phyloP scores from a whole-genome alignment of 2,329 filamentous ascomycete species.

The Sclerotinia minor region DNA sequence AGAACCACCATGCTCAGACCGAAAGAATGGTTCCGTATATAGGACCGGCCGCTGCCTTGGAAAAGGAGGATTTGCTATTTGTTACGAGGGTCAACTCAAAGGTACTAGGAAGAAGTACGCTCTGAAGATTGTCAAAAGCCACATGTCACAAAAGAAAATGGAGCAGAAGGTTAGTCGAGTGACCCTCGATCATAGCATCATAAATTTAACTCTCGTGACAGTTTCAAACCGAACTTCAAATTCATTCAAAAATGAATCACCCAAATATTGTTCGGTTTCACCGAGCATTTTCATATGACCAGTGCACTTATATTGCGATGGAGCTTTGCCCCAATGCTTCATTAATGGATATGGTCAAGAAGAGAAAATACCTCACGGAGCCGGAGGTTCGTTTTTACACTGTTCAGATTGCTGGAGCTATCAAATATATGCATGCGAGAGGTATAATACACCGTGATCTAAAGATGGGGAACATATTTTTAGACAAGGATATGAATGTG shows the following conservation, averaged over 20 bases:
- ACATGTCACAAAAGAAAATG: constrained; percentile 75
- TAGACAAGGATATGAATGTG: constrained; percentile 93
- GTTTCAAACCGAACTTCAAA: constrained; percentile 86
- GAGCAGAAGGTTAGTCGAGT: constrained; percentile 69
- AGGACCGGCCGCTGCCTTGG: constrained; percentile 72
- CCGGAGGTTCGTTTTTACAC: constrained; percentile 93
- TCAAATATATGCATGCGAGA: constrained; percentile 96
- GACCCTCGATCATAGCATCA: background rate
- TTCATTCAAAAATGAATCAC: constrained; percentile 96
- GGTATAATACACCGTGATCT: constrained; percentile 96
- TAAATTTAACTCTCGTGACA: constrained; percentile 38
- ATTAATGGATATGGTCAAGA: constrained; percentile 96
- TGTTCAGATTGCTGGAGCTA: constrained; percentile 91
- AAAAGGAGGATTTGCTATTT: constrained; percentile 81
- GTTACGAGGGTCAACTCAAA: constrained; percentile 69
- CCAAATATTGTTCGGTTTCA: constrained; percentile 95
- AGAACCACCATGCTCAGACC: constrained; percentile 67
- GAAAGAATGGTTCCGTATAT: constrained; percentile 69
- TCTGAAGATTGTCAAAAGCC: constrained; percentile 79
- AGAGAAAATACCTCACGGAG: constrained; percentile 84
- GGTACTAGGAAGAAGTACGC: constrained; percentile 69
- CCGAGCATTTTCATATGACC: constrained; percentile 86
- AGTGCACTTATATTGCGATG: constrained; percentile 88
- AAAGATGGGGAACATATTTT: constrained; percentile 97
- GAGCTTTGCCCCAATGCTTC: constrained; percentile 95